Evolutionary conservation across 2,329 filamentous ascomycete genomes (phyloP).

Genomic region (Botrytis aclada): DNA sequence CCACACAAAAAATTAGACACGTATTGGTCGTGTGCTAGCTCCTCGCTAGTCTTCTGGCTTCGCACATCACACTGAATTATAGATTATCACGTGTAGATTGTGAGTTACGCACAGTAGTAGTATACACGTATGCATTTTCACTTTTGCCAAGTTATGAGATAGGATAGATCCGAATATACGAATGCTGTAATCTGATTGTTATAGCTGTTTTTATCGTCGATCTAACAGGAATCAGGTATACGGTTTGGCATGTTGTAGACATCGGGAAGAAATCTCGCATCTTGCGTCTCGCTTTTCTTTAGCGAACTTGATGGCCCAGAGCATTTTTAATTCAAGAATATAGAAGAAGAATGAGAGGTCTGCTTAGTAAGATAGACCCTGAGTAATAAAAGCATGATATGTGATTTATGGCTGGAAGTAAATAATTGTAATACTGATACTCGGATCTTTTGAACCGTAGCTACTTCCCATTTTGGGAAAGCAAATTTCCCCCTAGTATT

Average conservation of each 20-base stretch:
- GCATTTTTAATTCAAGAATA: neutral
- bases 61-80: too few relatives aligned
- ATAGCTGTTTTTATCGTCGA: neutral
- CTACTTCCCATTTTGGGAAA: neutral
- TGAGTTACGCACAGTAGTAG: neutral
- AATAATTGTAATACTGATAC: neutral
- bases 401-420: neutral
- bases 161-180: neutral
- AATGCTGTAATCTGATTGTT: neutral
- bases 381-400: neutral
- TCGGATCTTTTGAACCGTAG: fast-evolving
- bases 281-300: neutral
- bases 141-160: fast-evolving
- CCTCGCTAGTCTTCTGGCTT: neutral
- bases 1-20: neutral
- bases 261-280: neutral
- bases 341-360: too few relatives aligned
- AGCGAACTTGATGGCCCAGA: neutral
- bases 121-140: neutral
- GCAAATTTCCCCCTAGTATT: neutral
- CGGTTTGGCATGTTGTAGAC: neutral
- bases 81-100: too few relatives aligned
- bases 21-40: neutral
- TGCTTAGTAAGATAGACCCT: fast-evolving
- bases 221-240: neutral